Evolutionary conservation across 805 yeast species (phyloP).

Genomic region (Kodamaea leandrae): DNA sequence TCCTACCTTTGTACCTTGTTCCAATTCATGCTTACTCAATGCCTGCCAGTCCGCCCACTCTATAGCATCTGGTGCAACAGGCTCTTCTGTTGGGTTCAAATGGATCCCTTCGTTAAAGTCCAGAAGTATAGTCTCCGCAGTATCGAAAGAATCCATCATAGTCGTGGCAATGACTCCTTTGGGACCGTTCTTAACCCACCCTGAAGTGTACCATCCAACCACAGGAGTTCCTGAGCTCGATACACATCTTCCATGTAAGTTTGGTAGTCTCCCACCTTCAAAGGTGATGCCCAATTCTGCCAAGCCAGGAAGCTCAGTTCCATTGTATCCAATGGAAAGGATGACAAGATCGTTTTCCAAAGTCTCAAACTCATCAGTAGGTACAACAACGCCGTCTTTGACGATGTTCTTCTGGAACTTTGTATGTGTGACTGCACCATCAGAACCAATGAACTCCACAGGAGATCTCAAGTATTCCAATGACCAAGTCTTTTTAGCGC

Average conservation of each 20-base stretch:
- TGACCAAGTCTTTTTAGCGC: constrained; percentile 48
- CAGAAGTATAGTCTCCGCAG: constrained; percentile 61
- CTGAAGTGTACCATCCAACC: constrained; percentile 69
- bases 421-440: constrained; percentile 41
- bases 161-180: constrained; percentile 90
- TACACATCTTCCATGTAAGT: constrained; percentile 35
- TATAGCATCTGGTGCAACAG: constrained; percentile 21
- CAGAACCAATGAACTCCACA: constrained; percentile 41
- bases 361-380: constrained; percentile 32
- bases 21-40: constrained; percentile 53
- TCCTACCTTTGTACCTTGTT: constrained; percentile 45
- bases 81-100: constrained; percentile 14
- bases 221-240: constrained; percentile 17
- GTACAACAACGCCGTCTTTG: constrained; percentile 35
- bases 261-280: constrained; percentile 28
- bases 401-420: constrained; percentile 50
- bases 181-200: constrained; percentile 89
- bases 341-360: constrained; percentile 65
- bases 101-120: constrained; percentile 45
- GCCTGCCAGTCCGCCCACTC: constrained; percentile 68
- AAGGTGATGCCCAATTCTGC: constrained; percentile 35
- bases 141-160: constrained; percentile 76
- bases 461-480: constrained; percentile 74
- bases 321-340: constrained; percentile 80
- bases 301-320: constrained; percentile 60